Percentiles rank a stretch among this genome's conserved stretches.
Conservation (phyloP, 306 rosid genomes). For the Cucumis cinereus region DNA sequence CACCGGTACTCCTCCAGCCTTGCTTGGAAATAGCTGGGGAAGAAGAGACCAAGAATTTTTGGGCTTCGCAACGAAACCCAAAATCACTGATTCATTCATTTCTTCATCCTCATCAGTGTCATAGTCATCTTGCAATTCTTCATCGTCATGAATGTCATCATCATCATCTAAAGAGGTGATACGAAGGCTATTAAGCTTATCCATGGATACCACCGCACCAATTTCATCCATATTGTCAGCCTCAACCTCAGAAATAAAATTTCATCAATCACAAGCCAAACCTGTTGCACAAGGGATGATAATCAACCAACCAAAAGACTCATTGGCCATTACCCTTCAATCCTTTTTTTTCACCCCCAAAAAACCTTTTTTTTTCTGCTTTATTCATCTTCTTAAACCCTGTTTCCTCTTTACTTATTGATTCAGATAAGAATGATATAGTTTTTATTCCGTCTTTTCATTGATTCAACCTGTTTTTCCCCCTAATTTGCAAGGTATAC, state of each 20-base stretch:
- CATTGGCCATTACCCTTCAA: background rate
- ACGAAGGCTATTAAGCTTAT: slow-evolving; percentile 28
- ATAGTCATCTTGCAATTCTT: slow-evolving; percentile 7
- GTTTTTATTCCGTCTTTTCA: too few species aligned
- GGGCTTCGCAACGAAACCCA: slow-evolving; percentile 58
- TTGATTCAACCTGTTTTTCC: too few species aligned
- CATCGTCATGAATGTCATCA: slow-evolving; percentile 11
- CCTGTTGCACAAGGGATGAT: background rate
- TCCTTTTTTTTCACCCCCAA: background rate
- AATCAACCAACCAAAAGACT: background rate
- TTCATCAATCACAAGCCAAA: background rate
- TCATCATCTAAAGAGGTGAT: slow-evolving; percentile 33
- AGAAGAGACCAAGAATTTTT: slow-evolving; percentile 35
- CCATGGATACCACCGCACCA: slow-evolving; percentile 13
- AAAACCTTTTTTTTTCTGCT: background rate
- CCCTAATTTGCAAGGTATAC: too few species aligned
- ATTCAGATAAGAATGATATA: too few species aligned
- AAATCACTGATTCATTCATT: slow-evolving; percentile 23
- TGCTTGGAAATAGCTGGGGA: slow-evolving; percentile 66
- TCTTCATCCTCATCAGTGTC: slow-evolving; percentile 27
- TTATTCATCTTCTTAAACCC: too few species aligned
- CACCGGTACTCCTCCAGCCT: slow-evolving; percentile 90
- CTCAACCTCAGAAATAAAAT: background rate
- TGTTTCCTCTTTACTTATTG: too few species aligned
- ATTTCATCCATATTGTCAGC: background rate